Evolutionary conservation across 2,329 filamentous ascomycete genomes (phyloP), one percentile per base, ranked within the genome.

Genomic region (Lachnellula hyalina): DNA sequence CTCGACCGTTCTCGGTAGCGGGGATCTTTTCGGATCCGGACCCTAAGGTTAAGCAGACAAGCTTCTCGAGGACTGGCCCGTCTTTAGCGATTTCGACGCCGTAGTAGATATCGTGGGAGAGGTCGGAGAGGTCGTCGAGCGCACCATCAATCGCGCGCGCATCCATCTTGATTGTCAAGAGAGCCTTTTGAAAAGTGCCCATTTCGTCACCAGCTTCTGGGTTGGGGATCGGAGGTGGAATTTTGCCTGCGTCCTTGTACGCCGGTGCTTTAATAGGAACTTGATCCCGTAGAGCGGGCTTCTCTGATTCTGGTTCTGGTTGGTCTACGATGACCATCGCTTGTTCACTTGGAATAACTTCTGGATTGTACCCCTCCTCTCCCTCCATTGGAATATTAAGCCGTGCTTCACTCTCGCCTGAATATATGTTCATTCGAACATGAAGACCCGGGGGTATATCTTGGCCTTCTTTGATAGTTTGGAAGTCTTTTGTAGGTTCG

Each of bases 31-130:
- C 45, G n/a, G 52, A 59, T 25, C 60, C 63, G 7, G 57, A 59
- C 25, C 61, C 61, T 14, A 65, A 52, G 19, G 83, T 77, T 38
- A 84, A 71, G 64, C 82, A 84, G 56, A 86, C 71, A 2, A 87
- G 74, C n/a, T 75, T 70, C 58, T 75, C 75, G 51, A 85, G 61
- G 1, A 78, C 77, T 2, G 77, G 75, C 2, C 72, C 64, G 60
- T 85, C 79, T 65, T 83, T 79, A 21, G 78, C 75, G 55, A 87
- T 77, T 67, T 85, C 81, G 17, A 84, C 72, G 9, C 85, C 85
- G 68, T 86, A 88, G 72, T 86, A 87, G 59, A 87, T 82, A 68
- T 87, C 85, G 68, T 87, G 84, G 0, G 84, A 79, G 28, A 86
- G 71, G 6, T 87, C 84, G 57, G 80, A 75, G n/a, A 88, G 75